These are phyloP conservation scores for Penicillium olsonii DNA, from an alignment of 2,329 filamentous ascomycete genomes.

Conservation along the genomic window DNA sequence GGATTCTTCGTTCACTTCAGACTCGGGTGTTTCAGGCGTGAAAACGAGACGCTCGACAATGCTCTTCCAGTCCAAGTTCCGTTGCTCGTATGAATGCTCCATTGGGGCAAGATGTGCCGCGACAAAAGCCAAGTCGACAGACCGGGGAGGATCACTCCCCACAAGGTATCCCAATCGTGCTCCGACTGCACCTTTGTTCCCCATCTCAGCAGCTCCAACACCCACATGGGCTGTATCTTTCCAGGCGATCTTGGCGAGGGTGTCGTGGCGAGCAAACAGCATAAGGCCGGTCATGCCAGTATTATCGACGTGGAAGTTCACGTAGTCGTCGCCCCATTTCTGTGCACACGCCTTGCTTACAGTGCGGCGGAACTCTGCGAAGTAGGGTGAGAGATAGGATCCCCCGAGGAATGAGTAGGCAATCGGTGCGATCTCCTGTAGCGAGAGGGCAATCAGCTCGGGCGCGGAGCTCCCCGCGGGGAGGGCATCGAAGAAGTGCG, in stretches of 20 bases:
- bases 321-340: constrained; percentile 57
- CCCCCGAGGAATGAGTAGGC: constrained; percentile 83
- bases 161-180: constrained; percentile 65
- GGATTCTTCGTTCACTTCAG: constrained; percentile 32
- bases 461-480: constrained; percentile 53
- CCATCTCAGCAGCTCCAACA: constrained; percentile 83
- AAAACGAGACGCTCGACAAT: constrained; percentile 83
- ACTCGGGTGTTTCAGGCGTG: constrained; percentile 28
- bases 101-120: constrained; percentile 85
- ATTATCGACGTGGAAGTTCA: constrained; percentile 69
- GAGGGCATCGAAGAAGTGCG: constrained; percentile 67
- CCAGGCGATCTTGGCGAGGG: constrained; percentile 59
- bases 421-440: constrained; percentile 89
- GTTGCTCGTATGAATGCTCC: constrained; percentile 72
- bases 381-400: constrained; percentile 74
- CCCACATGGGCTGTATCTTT: constrained; percentile 81
- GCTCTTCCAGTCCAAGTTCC: constrained; percentile 86
- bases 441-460: constrained; percentile 65
- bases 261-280: constrained; percentile 70
- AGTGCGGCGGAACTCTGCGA: constrained; percentile 69
- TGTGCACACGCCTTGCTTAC: constrained; percentile 67
- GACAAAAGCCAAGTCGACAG: constrained; percentile 77
- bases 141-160: constrained; percentile 40
- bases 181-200: constrained; percentile 91
- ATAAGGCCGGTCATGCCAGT: constrained; percentile 89